Base-by-base conservation (phyloP, 163 green algal genomes). In the Picocystis sp. region DNA sequence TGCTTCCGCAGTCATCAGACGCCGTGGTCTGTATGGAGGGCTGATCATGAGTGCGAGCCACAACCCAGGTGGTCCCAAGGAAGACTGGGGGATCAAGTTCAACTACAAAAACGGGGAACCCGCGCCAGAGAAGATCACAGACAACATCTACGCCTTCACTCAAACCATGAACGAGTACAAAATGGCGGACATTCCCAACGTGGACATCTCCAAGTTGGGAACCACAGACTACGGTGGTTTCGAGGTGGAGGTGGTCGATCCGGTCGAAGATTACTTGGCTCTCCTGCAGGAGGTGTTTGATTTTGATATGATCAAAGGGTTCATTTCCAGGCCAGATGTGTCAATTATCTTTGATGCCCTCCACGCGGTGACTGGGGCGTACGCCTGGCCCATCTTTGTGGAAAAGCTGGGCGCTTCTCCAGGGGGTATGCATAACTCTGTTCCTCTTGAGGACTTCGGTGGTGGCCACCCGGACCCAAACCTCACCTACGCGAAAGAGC, bases 51-150 rank as follows among this genome's bases (percentile, higher is more conserved):
- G 70, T 52, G 89, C 89, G 48, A 87, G 69, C 61, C 89, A 98
- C 78, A 98, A 98, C 80, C 89, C 89, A 9, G 89, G 78, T 17
- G 86, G 86, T 48, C 79, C 80, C 2, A 76, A 98, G 13, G 81
- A 93, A 63, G 89, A 98, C 79, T 98, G 88, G 74, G 89, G 89
- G 66, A 98, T 98, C 77, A 98, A 98, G 75, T 97, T 98, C 78
- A 98, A 98, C 77, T 96, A 92, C 79, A 86, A 25, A 34, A 69
- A 50, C n/a, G 83, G 84, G 9, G 86, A 98, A 77, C 89, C 89
- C 24, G 89, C 89, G 2, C 89, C 89, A 9, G 89, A 97, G 82
- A 77, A 79, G 56, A 96, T 98, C 70, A 98, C 89, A 6, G 81
- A 97, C 65, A 81, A 90, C 56, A 95, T 95, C 68, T 95, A 74